Percentiles rank a stretch among this genome's conserved stretches.
Evolutionary conservation across 208 protist species (phyloP).

Genomic region (Trypanosomatidae sp.): DNA sequence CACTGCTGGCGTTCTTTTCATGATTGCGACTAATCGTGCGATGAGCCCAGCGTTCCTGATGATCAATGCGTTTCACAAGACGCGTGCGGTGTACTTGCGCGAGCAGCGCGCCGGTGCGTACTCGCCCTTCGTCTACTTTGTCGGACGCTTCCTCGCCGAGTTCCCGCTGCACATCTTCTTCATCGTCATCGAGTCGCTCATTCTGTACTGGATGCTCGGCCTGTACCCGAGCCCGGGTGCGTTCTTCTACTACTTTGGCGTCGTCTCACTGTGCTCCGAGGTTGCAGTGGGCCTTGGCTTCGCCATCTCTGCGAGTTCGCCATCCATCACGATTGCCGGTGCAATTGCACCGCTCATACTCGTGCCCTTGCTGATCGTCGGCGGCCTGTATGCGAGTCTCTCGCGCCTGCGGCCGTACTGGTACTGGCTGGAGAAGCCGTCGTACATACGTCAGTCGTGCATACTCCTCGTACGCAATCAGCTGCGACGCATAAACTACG

Average conservation of each 20-base stretch:
- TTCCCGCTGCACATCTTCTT: constrained; percentile 33
- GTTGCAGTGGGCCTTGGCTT: constrained; percentile 43
- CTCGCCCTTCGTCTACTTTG: constrained; percentile 38
- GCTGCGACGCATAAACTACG: constrained; percentile 25
- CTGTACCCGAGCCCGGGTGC: constrained; percentile 15
- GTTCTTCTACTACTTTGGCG: constrained; percentile 55
- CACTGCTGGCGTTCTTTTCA: constrained; percentile 51
- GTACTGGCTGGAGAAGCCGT: constrained; percentile 68
- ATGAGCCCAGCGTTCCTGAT: constrained; percentile 41
- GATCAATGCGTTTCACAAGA: constrained; percentile 29
- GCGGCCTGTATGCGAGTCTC: constrained; percentile 53
- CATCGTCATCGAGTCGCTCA: constrained; percentile 17
- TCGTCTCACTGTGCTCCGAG: constrained; percentile 24
- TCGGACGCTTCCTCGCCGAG: constrained; percentile 23
- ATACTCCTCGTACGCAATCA: constrained; percentile 55
- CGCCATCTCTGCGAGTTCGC: constrained; percentile 22
- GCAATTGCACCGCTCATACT: constrained; percentile 38
- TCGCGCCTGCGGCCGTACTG: constrained; percentile 57
- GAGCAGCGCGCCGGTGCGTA: constrained; percentile 62
- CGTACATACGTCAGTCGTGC: constrained; percentile 51
- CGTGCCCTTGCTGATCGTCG: constrained; percentile 39
- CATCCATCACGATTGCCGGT: constrained; percentile 18
- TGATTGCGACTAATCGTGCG: constrained; percentile 36
- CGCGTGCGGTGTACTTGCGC: constrained; percentile 35
- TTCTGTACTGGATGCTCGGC: constrained; percentile 54